Conservation (phyloP, 2,329 filamentous ascomycete genomes). For the Cryphonectria carpinicola region DNA sequence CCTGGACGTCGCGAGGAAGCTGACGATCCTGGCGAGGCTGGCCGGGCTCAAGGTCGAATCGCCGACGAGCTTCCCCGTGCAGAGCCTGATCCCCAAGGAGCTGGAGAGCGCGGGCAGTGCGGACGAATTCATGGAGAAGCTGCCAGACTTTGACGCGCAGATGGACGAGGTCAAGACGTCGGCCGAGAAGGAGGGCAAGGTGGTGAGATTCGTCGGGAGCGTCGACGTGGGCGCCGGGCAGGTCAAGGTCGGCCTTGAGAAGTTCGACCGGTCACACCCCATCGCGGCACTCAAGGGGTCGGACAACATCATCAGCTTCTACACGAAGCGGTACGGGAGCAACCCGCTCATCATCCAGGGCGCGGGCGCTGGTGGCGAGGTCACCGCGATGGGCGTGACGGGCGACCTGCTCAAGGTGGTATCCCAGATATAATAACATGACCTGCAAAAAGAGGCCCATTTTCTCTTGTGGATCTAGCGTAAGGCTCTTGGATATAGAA, state of each 20-base stretch:
- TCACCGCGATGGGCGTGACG: slow-evolving; percentile 98
- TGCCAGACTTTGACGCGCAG: slow-evolving; percentile 81
- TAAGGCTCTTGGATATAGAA: slow-evolving; percentile 2
- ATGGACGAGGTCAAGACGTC: slow-evolving; percentile 88
- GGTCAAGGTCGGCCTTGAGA: slow-evolving; percentile 91
- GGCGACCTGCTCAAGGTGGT: slow-evolving; percentile 89
- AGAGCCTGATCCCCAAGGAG: slow-evolving; percentile 88
- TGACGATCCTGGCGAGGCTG: slow-evolving; percentile 90
- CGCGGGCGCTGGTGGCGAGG: slow-evolving; percentile 89
- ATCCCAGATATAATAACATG: slow-evolving; percentile 59
- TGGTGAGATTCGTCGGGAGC: slow-evolving; percentile 91
- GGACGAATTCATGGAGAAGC: slow-evolving; percentile 81
- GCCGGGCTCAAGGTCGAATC: slow-evolving; percentile 80
- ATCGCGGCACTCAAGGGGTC: slow-evolving; percentile 96
- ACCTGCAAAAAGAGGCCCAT: not conserved
- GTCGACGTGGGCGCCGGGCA: slow-evolving; percentile 80
- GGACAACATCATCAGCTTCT: slow-evolving; percentile 99
- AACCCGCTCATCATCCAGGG: slow-evolving; percentile 95
- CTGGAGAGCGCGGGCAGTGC: slow-evolving; percentile 77
- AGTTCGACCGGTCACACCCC: slow-evolving; percentile 83
- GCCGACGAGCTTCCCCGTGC: slow-evolving; percentile 88
- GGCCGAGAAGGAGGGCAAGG: slow-evolving; percentile 87
- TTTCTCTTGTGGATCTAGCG: not conserved
- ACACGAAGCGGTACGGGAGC: slow-evolving; percentile 89
- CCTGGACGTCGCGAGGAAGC: slow-evolving; percentile 89